Conservation (phyloP, 768 basidiomycete species). For the Boletus reticuloceps region DNA sequence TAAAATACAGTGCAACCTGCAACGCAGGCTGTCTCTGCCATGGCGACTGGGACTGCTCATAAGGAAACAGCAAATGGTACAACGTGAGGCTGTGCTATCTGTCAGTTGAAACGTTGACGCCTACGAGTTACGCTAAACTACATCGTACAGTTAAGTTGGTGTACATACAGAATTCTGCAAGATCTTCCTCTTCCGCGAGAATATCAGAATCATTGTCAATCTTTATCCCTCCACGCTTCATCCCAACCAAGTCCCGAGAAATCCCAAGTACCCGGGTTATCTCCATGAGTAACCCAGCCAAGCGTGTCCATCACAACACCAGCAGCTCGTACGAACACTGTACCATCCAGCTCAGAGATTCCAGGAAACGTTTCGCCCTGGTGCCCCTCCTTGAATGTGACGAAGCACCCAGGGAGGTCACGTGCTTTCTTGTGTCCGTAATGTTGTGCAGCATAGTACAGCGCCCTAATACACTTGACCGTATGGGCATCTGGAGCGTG, state of each 20-base stretch:
- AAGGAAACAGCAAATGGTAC: too few species aligned
- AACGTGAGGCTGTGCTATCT: too few species aligned
- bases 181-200: background rate
- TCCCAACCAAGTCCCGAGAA: constrained; percentile 59
- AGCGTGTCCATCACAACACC: constrained; percentile 54
- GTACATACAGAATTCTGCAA: too few species aligned
- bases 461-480: constrained; percentile 46
- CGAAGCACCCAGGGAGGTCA: constrained; percentile 42
- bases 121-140: too few species aligned
- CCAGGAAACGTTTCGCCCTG: constrained; percentile 45
- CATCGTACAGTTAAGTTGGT: too few species aligned
- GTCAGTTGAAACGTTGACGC: too few species aligned
- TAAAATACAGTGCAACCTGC: constrained; percentile 8
- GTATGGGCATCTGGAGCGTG: constrained; percentile 55
- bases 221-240: constrained; percentile 46
- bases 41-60: too few species aligned
- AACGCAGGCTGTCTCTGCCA: constrained; percentile 7
- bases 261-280: constrained; percentile 52
- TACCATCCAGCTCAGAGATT: constrained; percentile 47
- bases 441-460: constrained; percentile 46
- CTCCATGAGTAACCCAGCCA: constrained; percentile 55
- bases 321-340: constrained; percentile 55
- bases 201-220: background rate
- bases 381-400: constrained; percentile 21
- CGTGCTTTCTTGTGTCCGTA: constrained; percentile 45